Conservation (phyloP, 257 asterid species). For the Capsicum chinense region DNA sequence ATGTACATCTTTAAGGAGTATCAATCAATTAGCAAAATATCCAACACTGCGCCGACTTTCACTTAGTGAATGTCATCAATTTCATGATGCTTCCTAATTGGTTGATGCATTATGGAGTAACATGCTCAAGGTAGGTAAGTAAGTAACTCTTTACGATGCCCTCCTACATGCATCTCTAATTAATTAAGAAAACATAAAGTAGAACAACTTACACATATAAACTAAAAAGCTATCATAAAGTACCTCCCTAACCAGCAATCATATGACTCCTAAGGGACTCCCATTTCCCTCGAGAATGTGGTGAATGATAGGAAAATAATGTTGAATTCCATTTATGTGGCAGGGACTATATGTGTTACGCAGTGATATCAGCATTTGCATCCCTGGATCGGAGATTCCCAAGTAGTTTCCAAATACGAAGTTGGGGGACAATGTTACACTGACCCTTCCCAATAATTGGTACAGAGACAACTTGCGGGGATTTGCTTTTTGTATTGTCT, state of each 20-base stretch:
- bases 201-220: too few species aligned
- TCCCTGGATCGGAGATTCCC: conserved; percentile 30
- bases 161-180: neutral
- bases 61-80: conserved; percentile 5
- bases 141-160: neutral
- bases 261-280: neutral
- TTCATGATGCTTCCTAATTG: neutral
- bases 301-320: neutral
- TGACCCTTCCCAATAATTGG: conserved; percentile 25
- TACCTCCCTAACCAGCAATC: too few species aligned
- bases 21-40: neutral
- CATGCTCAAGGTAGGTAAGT: conserved; percentile 27
- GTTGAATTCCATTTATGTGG: neutral
- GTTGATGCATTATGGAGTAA: conserved; percentile 5
- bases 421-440: neutral
- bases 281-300: neutral
- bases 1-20: conserved; percentile 28
- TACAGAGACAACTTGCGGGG: conserved; percentile 18
- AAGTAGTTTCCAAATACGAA: conserved; percentile 26
- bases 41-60: conserved; percentile 3
- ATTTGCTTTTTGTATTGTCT: conserved; percentile 4
- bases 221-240: too few species aligned
- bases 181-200: neutral
- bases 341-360: conserved; percentile 24
- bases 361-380: conserved; percentile 13